phyloP scores from a whole-genome alignment of 352 stramenopile species.

The Thalassiosira exigua region DNA sequence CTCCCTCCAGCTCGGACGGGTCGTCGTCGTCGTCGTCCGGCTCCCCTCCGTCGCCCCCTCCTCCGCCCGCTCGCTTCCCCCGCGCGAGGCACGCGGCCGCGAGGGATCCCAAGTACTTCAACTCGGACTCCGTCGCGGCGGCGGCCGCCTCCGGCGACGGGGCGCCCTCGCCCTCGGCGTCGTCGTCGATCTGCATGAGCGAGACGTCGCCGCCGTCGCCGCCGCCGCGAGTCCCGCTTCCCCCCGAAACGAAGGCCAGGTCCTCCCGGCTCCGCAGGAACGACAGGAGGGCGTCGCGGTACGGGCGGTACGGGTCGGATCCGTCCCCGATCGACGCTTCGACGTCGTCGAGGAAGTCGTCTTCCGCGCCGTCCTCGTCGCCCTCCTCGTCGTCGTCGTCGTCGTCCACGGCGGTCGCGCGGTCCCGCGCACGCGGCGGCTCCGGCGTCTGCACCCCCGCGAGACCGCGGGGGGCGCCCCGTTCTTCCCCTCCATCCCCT shows the following conservation, averaged over 20 bases:
- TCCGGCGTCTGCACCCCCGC: conserved; percentile 41
- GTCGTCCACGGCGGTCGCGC: neutral
- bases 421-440: neutral
- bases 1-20: conserved; percentile 56
- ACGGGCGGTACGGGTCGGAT: conserved; percentile 55
- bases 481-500: neutral
- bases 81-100: conserved; percentile 36
- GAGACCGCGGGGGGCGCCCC: neutral
- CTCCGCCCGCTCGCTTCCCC: neutral
- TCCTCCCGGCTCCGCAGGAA: conserved; percentile 50
- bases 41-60: neutral
- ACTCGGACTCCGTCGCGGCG: conserved; percentile 28
- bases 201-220: conserved; percentile 6
- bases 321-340: conserved; percentile 22
- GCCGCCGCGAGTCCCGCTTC: no score
- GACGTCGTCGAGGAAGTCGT: conserved; percentile 2
- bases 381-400: conserved; percentile 20
- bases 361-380: conserved; percentile 1
- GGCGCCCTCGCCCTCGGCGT: conserved; percentile 14
- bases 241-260: conserved; percentile 1
- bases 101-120: conserved; percentile 57
- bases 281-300: conserved; percentile 52
- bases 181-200: conserved; percentile 38
- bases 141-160: conserved; percentile 6
- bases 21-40: conserved; percentile 7